phyloP scores from a whole-genome alignment of 2,329 filamentous ascomycete genomes.

The Nannizziopsis barbatae region DNA sequence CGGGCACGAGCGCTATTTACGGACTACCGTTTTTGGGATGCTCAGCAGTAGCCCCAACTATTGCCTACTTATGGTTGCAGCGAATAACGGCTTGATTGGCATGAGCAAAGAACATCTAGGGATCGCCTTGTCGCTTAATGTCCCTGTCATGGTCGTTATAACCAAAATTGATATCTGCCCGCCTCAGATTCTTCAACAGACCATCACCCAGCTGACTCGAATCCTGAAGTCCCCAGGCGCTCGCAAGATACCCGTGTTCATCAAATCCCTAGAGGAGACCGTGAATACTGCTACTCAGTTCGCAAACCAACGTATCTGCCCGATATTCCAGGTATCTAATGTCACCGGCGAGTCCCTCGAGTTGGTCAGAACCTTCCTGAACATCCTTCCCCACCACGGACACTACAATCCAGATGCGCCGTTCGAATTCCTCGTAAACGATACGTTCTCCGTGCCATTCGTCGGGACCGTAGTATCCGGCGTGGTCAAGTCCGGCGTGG shows the following conservation, averaged over 20 bases:
- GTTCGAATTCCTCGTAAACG: slow-evolving; percentile 92
- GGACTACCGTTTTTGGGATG: slow-evolving; percentile 92
- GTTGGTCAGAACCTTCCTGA: slow-evolving; percentile 82
- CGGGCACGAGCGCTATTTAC: slow-evolving; percentile 86
- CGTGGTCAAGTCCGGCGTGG: slow-evolving; percentile 75
- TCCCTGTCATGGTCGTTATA: slow-evolving; percentile 93
- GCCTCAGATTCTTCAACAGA: slow-evolving; percentile 87
- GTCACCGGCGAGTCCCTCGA: slow-evolving; percentile 88
- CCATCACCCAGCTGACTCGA: slow-evolving; percentile 77
- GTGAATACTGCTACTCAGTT: slow-evolving; percentile 95
- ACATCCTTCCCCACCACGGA: slow-evolving; percentile 88
- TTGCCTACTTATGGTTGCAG: slow-evolving; percentile 94
- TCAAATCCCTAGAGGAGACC: slow-evolving; percentile 81
- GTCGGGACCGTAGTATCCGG: slow-evolving; percentile 93
- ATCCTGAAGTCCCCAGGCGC: slow-evolving; percentile 91
- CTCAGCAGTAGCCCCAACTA: slow-evolving; percentile 94
- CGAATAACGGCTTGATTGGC: slow-evolving; percentile 90
- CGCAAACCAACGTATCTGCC: slow-evolving; percentile 87
- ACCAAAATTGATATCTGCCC: slow-evolving; percentile 99
- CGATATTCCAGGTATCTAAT: slow-evolving; percentile 96
- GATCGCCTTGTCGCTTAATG: slow-evolving; percentile 85
- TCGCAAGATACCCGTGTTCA: slow-evolving; percentile 89
- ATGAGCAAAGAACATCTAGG: slow-evolving; percentile 98
- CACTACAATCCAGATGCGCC: slow-evolving; percentile 79
- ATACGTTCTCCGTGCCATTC: slow-evolving; percentile 95